Conservation (phyloP, 495 filamentous ascomycete species). For the Pyronema domesticum region DNA sequence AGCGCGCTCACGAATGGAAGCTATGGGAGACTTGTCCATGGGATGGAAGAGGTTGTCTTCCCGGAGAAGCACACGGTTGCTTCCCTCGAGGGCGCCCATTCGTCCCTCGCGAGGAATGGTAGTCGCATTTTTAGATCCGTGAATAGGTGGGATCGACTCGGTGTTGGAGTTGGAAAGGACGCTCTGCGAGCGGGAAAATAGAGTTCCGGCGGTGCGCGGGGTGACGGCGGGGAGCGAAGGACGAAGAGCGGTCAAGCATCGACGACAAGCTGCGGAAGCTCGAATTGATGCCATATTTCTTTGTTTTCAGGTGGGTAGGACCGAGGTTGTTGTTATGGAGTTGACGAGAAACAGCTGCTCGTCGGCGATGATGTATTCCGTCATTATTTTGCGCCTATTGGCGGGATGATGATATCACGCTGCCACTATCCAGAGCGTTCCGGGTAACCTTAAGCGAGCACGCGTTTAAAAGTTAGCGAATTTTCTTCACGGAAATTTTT, state of each 20-base stretch:
- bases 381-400: neutral
- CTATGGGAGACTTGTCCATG: conserved; percentile 70
- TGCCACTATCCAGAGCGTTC: neutral
- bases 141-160: neutral
- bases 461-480: neutral
- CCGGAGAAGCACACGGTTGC: conserved; percentile 37
- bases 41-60: conserved; percentile 82
- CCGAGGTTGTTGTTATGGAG: neutral
- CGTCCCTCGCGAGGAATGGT: neutral
- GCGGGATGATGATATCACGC: conserved; percentile 3
- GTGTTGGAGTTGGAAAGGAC: neutral
- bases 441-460: neutral
- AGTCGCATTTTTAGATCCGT: neutral
- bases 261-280: neutral
- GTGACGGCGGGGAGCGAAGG: neutral
- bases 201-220: neutral
- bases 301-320: neutral
- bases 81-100: neutral
- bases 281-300: neutral
- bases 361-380: neutral
- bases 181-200: neutral
- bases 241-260: neutral
- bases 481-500: neutral
- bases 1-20: conserved; percentile 67
- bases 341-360: neutral